A percentile compares a stretch with the other conserved stretches of the same genome.
phyloP scores from a whole-genome alignment of 164 flowering plant genomes.

The Vitis labrusca region DNA sequence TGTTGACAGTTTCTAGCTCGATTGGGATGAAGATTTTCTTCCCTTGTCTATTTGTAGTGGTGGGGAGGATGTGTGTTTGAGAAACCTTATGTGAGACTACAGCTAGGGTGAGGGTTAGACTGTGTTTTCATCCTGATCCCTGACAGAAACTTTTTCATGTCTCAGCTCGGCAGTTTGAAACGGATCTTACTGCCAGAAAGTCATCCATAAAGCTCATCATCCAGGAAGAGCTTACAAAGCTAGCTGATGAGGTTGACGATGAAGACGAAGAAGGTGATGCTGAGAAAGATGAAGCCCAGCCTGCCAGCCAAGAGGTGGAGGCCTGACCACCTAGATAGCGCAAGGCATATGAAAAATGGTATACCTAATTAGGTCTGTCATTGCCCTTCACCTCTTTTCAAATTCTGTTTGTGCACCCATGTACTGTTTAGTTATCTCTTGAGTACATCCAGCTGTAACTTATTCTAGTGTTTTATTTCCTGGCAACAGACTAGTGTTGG shows the following conservation, averaged over 20 bases:
- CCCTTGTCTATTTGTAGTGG: no score
- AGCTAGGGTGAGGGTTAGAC: no score
- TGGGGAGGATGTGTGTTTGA: no score
- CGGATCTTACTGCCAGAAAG: slow-evolving; percentile 74
- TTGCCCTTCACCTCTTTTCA: background rate
- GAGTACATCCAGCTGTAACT: slow-evolving; percentile 12
- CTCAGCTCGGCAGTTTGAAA: slow-evolving; percentile 59
- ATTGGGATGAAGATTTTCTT: no score
- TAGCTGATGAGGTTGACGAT: slow-evolving; percentile 77
- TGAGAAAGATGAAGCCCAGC: slow-evolving; percentile 22
- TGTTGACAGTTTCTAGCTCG: no score
- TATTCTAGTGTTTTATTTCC: slow-evolving; percentile 9
- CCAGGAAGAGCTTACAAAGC: slow-evolving; percentile 85
- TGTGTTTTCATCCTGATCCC: background rate
- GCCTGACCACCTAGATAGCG: slow-evolving; percentile 12
- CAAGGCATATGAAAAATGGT: background rate
- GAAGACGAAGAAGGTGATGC: slow-evolving; percentile 43
- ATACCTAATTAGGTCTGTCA: slow-evolving; percentile 3
- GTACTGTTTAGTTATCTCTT: background rate
- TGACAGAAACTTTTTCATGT: slow-evolving; percentile 1
- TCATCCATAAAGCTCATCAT: slow-evolving; percentile 73
- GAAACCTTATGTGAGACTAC: no score
- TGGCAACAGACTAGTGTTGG: slow-evolving; percentile 2
- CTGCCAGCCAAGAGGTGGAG: slow-evolving; percentile 35
- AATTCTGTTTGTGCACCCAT: background rate